A percentile compares a stretch with the other conserved stretches of the same genome.
Evolutionary conservation across 2,329 filamentous ascomycete genomes (phyloP).

Genomic region (Trichoderma atroviride): DNA sequence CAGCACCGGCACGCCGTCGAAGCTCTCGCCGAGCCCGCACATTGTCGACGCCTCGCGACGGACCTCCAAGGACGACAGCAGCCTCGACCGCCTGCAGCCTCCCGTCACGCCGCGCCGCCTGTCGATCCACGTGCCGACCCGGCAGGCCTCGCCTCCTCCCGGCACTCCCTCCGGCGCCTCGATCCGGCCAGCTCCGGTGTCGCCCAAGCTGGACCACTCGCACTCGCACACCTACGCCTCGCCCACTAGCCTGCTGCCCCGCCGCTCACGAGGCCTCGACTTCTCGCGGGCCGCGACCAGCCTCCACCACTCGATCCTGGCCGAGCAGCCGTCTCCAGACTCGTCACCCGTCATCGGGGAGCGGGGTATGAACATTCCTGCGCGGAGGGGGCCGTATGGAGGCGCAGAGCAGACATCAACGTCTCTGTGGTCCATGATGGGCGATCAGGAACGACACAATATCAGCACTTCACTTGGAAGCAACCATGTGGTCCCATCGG

Average conservation of each 20-base stretch:
- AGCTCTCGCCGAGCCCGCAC: slow-evolving; percentile 61
- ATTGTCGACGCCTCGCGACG: slow-evolving; percentile 57
- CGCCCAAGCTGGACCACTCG: slow-evolving; percentile 81
- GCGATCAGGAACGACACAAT: slow-evolving; percentile 67
- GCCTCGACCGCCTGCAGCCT: slow-evolving; percentile 46
- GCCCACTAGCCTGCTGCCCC: slow-evolving; percentile 83
- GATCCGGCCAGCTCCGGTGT: slow-evolving; percentile 68
- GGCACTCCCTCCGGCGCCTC: slow-evolving; percentile 41
- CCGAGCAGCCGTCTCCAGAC: slow-evolving; percentile 84
- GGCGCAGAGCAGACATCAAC: slow-evolving; percentile 67
- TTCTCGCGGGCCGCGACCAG: slow-evolving; percentile 93
- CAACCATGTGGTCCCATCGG: slow-evolving; percentile 71
- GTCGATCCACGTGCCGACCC: slow-evolving; percentile 42
- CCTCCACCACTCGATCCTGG: slow-evolving; percentile 91
- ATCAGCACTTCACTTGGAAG: slow-evolving; percentile 80
- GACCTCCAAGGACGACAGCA: slow-evolving; percentile 69
- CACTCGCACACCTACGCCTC: slow-evolving; percentile 83
- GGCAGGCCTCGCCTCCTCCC: slow-evolving; percentile 44
- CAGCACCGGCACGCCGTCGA: slow-evolving; percentile 57
- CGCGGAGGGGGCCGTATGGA: slow-evolving; percentile 51
- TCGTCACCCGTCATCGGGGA: slow-evolving; percentile 84
- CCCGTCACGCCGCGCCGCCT: slow-evolving; percentile 77
- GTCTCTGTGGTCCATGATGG: slow-evolving; percentile 71
- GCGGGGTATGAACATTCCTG: slow-evolving; percentile 64
- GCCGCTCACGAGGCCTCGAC: slow-evolving; percentile 86